Conservation (phyloP, 2,329 filamentous ascomycete genomes). For the Aspergillus vadensis region DNA sequence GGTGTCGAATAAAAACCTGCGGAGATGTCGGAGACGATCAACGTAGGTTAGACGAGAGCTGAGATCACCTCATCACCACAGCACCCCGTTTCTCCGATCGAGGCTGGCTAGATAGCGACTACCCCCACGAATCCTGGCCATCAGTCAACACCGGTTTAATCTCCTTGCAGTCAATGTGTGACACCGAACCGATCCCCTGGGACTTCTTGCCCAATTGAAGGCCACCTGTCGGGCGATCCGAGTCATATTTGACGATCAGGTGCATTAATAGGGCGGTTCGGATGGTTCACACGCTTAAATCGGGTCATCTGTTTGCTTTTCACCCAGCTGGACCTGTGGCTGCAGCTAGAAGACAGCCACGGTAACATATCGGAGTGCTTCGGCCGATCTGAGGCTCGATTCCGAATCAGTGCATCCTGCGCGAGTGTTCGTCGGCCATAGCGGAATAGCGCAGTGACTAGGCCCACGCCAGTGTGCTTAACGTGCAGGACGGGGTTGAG, state of each 20-base stretch:
- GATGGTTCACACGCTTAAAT: slow-evolving; percentile 2
- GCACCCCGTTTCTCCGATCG: neutral
- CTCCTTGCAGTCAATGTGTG: slow-evolving; percentile 15
- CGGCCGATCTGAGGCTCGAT: neutral
- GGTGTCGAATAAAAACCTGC: neutral
- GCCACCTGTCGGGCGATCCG: neutral
- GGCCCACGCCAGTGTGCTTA: neutral
- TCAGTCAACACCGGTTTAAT: neutral
- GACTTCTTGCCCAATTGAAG: slow-evolving; percentile 16
- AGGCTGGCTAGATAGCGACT: neutral
- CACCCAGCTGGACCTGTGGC: neutral
- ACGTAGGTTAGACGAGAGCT: neutral
- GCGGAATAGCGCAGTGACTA: neutral
- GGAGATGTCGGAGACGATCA: neutral
- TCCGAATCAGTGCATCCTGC: neutral
- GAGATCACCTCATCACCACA: neutral
- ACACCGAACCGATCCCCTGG: slow-evolving; percentile 20
- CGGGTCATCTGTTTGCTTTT: neutral
- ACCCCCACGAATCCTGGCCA: neutral
- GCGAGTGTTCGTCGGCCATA: neutral
- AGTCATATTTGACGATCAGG: neutral
- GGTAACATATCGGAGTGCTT: neutral
- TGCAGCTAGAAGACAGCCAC: slow-evolving; percentile 3
- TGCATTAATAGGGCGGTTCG: neutral
- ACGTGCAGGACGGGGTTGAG: neutral